A percentile compares a stretch with the other conserved stretches of the same genome.
Conservation (phyloP, 2,329 filamentous ascomycete species). For the Colletotrichum coccodes region DNA sequence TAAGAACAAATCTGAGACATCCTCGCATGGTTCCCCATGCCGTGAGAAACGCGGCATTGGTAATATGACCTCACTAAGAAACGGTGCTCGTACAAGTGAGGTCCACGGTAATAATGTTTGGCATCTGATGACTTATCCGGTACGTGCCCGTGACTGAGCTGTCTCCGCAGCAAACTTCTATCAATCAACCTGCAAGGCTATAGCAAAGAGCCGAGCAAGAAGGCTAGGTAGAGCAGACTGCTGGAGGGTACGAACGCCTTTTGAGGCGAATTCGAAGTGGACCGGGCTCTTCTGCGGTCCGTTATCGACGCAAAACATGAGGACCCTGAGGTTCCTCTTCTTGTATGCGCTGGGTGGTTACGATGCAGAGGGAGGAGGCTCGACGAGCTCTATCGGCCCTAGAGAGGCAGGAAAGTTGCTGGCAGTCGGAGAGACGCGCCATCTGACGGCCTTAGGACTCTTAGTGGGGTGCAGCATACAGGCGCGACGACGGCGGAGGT, state of each 20-base stretch:
- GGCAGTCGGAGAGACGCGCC: neutral
- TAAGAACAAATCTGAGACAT: slow-evolving; percentile 8
- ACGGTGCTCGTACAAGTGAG: neutral
- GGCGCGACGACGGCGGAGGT: neutral
- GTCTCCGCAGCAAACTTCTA: no score
- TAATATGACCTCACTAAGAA: neutral
- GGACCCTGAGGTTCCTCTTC: neutral
- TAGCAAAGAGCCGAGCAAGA: neutral
- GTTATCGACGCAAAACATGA: neutral
- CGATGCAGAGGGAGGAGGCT: neutral
- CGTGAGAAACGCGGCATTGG: neutral
- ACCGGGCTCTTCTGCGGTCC: neutral
- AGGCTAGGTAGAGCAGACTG: neutral
- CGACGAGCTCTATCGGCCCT: neutral
- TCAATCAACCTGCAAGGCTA: neutral
- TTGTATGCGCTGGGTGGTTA: neutral
- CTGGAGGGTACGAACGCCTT: neutral
- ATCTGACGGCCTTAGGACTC: neutral
- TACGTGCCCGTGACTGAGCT: no score
- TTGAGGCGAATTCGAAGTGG: neutral
- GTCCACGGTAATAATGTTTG: neutral
- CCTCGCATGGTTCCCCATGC: neutral
- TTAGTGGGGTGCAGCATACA: neutral
- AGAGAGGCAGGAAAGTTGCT: neutral
- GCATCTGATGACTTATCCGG: neutral